Base-by-base conservation (phyloP, 306 rosid genomes). In the Heteromeles arbutifolia region DNA sequence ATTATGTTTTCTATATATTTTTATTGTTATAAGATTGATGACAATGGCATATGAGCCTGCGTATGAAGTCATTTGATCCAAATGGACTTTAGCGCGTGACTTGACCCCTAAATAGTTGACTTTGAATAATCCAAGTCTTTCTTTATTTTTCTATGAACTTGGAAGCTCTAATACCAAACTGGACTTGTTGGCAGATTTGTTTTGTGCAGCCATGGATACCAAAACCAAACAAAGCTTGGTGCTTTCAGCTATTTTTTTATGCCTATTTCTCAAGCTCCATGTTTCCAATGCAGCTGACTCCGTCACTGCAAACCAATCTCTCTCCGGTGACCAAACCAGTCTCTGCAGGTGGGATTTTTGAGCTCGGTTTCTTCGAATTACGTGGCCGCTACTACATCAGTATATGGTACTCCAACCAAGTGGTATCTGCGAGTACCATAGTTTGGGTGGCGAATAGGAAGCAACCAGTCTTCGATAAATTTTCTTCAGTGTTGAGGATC, bases 401-500 rank as follows among this genome's bases (percentile, higher is more conserved):
- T 77, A 87, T 85, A 8, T 88, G 91, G 96, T 88, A 90, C 90
- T 65, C 24, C 25, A 79, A 78, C 21, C 44, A 67, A 12, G 26
- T 85, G 11, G 69, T 32, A 65, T 4, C 75, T 28, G 2, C 0
- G 4, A 37, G 5, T 65, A 82, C 86, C 44, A 6, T 57, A 34
- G 96, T 91, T 64, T 90, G 91, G 96, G 87, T 87, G 3, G 96
- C 93, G 9, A 90, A 90, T 34, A 82, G 93, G 78, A 85, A 88
- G 28, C 15, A 73, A 4, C 90, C 93, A 0, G 75, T 91, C 8
- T 79, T 85, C 11, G 86, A 88, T 48, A 87, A 25, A 76, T 73
- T 74, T 66, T 82, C 83, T 5, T 87, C 88, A 6, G 54, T 24
- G 5, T 82, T 88, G 34, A 80, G n/a, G 62, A 79, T 88, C 15